Conservation (phyloP, 1,284 basidiomycete genomes). For the Erythrobasidium hasegawianum region DNA sequence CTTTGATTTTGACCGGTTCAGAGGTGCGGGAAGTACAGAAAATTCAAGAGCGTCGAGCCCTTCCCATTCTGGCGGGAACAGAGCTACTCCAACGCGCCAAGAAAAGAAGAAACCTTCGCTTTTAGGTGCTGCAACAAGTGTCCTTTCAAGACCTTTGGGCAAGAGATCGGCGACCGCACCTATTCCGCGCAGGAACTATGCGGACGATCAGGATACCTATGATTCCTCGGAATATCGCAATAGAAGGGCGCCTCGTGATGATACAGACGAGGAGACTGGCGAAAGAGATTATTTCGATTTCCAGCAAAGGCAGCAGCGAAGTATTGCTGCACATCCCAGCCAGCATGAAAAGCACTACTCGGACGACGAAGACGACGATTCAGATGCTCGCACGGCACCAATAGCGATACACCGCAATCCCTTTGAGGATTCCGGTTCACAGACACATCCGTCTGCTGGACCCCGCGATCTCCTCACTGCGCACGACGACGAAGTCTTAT, state of each 20-base stretch:
- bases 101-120: not conserved
- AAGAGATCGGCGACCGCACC: conserved; percentile 19
- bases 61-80: not conserved
- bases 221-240: not conserved
- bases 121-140: not conserved
- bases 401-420: conserved; percentile 15
- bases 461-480: conserved; percentile 14
- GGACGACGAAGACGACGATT: not conserved
- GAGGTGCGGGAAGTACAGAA: not conserved
- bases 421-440: conserved; percentile 18
- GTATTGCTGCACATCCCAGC: no score
- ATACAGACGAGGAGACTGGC: not conserved
- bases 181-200: not conserved
- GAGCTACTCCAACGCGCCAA: not conserved
- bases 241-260: not conserved
- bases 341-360: no score
- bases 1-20: not conserved
- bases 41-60: not conserved
- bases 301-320: no score
- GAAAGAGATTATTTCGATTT: not conserved
- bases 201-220: not conserved
- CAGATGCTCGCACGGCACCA: not conserved
- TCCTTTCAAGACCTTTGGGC: not conserved
- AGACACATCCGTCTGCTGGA: not conserved
- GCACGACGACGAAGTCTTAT: conserved; percentile 16